These are phyloP conservation scores for Cunninghamia lanceolata DNA, from an alignment of 75 land plant genomes.

Conservation along the genomic window DNA sequence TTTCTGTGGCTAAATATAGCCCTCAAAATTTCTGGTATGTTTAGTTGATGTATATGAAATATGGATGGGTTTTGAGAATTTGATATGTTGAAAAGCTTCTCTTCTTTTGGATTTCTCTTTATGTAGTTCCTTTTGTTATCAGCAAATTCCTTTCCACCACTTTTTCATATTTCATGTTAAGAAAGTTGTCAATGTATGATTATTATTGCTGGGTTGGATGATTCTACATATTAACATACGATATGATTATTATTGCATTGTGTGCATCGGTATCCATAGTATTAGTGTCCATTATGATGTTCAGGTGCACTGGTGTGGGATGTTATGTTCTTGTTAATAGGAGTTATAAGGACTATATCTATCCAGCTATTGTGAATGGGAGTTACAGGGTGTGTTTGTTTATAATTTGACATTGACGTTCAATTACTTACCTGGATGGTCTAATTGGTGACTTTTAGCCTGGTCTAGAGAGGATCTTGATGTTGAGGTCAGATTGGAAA, in stretches of 20 bases:
- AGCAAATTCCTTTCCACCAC: background rate
- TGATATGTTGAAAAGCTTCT: background rate
- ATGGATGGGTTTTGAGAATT: background rate
- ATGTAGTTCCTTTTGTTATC: background rate
- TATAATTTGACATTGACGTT: background rate
- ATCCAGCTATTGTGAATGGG: background rate
- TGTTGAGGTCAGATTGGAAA: background rate
- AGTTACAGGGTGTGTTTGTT: background rate
- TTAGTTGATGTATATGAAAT: background rate
- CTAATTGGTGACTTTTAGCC: background rate
- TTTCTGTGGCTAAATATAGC: slow-evolving; percentile 76
- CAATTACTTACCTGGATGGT: background rate
- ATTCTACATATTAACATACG: background rate
- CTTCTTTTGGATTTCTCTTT: background rate
- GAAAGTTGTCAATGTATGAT: background rate
- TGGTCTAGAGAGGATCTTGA: background rate
- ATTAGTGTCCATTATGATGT: background rate
- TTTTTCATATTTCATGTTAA: background rate
- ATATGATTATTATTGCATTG: background rate
- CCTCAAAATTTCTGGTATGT: slow-evolving; percentile 95
- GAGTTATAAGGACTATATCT: background rate
- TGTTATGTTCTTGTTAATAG: background rate
- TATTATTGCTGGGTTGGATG: background rate
- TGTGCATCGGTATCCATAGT: too few relatives aligned
- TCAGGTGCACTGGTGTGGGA: background rate